These are phyloP conservation scores for Holtermanniella nyarrowii DNA, from an alignment of 768 basidiomycete species.

Conservation along the genomic window DNA sequence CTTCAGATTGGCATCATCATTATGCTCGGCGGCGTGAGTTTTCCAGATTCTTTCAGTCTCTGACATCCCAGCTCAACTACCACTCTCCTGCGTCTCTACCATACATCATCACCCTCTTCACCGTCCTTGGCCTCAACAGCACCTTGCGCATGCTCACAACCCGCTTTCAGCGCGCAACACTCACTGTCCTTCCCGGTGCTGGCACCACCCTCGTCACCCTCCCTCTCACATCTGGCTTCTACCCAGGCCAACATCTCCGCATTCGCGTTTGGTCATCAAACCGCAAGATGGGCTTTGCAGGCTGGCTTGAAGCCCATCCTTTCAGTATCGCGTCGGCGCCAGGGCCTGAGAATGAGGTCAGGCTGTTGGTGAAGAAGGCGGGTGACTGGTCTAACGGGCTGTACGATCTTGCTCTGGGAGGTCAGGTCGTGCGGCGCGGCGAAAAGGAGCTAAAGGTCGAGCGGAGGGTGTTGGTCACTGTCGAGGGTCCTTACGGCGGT, in stretches of 20 bases:
- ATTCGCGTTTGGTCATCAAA: constrained; percentile 9
- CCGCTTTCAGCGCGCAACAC: constrained; percentile 9
- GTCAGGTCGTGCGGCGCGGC: too few relatives aligned
- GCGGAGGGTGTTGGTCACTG: too few relatives aligned
- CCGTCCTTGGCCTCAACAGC: constrained; percentile 12
- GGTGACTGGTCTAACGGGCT: constrained; percentile 16
- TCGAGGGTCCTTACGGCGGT: constrained; percentile 5
- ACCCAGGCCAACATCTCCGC: constrained; percentile 14
- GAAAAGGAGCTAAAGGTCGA: too few relatives aligned
- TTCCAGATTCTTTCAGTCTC: background rate
- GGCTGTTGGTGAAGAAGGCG: constrained; percentile 6
- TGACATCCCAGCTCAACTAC: constrained; percentile 11
- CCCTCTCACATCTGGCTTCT: constrained; percentile 7
- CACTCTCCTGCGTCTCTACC: constrained; percentile 18
- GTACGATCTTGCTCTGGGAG: constrained; percentile 5
- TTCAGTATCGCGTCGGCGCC: constrained; percentile 10
- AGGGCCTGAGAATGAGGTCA: background rate
- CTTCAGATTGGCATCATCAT: constrained; percentile 18
- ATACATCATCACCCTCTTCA: constrained; percentile 15
- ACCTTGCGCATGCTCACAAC: constrained; percentile 15
- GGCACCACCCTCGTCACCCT: constrained; percentile 11
- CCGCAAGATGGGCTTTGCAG: constrained; percentile 6
- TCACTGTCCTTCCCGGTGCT: constrained; percentile 13
- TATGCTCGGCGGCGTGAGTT: constrained; percentile 15
- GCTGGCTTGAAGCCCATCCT: constrained; percentile 12